Percentiles rank a stretch among this genome's conserved stretches.
phyloP scores from a whole-genome alignment of 2,329 filamentous ascomycete genomes.

The Stagonosporopsis vannaccii region DNA sequence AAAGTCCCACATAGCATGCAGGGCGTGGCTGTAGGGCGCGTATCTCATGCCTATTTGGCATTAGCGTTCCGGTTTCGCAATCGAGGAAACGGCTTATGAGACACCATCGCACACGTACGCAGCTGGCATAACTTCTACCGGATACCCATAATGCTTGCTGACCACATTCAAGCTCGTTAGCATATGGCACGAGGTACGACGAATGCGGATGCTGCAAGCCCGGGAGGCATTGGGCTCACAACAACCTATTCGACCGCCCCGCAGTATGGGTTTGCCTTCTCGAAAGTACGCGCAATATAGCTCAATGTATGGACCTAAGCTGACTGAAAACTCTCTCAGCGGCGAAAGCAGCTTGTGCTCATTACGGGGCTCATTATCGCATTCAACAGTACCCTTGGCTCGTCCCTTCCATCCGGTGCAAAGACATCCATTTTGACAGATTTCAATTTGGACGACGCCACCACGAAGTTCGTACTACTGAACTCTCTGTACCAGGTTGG shows the following conservation, averaged over 20 bases:
- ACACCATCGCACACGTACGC: not conserved
- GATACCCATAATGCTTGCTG: not conserved
- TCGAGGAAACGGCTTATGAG: not conserved
- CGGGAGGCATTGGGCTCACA: not conserved
- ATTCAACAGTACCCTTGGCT: conserved; percentile 23
- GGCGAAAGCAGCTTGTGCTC: conserved; percentile 11
- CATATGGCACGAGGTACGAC: not conserved
- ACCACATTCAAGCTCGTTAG: not conserved
- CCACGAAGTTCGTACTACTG: conserved; percentile 48
- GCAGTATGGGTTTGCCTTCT: conserved; percentile 7
- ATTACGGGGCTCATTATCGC: conserved; percentile 18
- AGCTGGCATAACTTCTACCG: not conserved
- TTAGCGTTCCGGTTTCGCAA: conserved; percentile 5
- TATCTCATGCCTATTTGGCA: not conserved
- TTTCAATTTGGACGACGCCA: conserved; percentile 59
- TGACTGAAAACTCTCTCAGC: not conserved
- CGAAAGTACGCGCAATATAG: not conserved
- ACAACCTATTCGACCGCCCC: conserved; percentile 1
- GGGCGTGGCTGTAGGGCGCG: conserved; percentile 6
- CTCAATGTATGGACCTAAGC: not conserved
- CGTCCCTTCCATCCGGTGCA: conserved; percentile 66
- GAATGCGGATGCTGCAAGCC: too few species aligned
- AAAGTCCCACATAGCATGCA: not conserved
- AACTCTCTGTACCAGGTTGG: conserved; percentile 54
- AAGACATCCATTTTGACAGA: conserved; percentile 61